Conservation (phyloP, 192 early-diverging fungal species). For the Coemansia sp. region DNA sequence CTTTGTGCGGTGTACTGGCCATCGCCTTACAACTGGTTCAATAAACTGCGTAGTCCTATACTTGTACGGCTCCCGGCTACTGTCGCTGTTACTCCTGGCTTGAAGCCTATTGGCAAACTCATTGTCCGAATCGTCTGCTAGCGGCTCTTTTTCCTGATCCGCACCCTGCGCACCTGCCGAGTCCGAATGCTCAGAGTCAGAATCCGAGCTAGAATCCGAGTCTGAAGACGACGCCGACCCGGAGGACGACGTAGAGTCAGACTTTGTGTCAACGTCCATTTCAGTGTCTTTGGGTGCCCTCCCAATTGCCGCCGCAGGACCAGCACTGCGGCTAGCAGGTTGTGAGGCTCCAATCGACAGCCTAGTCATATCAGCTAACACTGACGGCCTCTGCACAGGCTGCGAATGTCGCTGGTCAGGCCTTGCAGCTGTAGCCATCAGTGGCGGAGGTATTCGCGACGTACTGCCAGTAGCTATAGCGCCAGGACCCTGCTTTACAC, state of each 20-base stretch:
- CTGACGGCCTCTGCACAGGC: neutral
- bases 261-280: neutral
- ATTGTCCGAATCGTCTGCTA: neutral
- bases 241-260: neutral
- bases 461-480: neutral
- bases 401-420: neutral
- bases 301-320: neutral
- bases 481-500: neutral
- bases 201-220: neutral
- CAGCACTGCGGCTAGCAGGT: neutral
- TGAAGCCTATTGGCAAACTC: neutral
- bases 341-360: conserved; percentile 4
- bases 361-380: neutral
- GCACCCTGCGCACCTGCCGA: neutral
- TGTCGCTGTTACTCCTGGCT: neutral
- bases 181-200: neutral
- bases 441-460: neutral
- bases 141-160: neutral
- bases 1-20: conserved; percentile 11
- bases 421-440: neutral
- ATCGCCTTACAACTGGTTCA: neutral
- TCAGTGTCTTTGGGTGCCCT: neutral
- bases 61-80: neutral
- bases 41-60: neutral
- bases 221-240: neutral